Evolutionary conservation across 257 asterid genomes (phyloP), one percentile per base, ranked within the genome.

Genomic region (Solanum piurae): DNA sequence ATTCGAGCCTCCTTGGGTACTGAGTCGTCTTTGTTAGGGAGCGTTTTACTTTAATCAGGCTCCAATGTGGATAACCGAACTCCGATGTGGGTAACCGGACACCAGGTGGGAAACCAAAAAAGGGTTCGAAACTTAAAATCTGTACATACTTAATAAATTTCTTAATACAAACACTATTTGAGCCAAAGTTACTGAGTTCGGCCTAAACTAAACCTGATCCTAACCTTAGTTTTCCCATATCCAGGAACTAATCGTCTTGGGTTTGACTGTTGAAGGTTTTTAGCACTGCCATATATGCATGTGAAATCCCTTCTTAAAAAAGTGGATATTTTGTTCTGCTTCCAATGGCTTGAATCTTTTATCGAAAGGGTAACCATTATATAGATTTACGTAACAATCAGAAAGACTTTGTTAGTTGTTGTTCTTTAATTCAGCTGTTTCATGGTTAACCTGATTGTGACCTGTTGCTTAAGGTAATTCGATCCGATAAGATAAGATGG

Each of bases 401-500:
- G 33, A 74, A 23, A 37, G 6, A 37, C 25, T 75, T 23, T 38
- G 21, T 23, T 23, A 0, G 9, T 12, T 21, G 23, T 76, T 38
- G 83, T 38, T 38, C 58, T 38, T 77, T 77, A 13, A 42, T 33
- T n/a, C 60, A 40, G n/a, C 20, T 77, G 7, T 76, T 77, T 77
- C n/a, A n/a, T 25, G 25, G 20, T 77, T 77, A 25, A 25, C n/a
- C 62, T 40, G 34, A 77, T n/a, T 8, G 36, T 40, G 31, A 62
- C 71, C 71, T 23, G 37, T 42, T 42, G 62, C 60, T 25, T 42
- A 25, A 36, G 62, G 36, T 77, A 58, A 42, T 42, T 42, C 42
- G 38, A 77, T 42, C 25, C 4, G 25, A 42, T 25, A 42, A 14
- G 64, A 13, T 42, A 77, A 44, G 25, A 95, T 96, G 99, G 98